A percentile compares a stretch with the other conserved stretches of the same genome.
These are phyloP conservation scores for Avena sativa DNA, from an alignment of 176 grass and related monocot genomes.

Conservation along the genomic window DNA sequence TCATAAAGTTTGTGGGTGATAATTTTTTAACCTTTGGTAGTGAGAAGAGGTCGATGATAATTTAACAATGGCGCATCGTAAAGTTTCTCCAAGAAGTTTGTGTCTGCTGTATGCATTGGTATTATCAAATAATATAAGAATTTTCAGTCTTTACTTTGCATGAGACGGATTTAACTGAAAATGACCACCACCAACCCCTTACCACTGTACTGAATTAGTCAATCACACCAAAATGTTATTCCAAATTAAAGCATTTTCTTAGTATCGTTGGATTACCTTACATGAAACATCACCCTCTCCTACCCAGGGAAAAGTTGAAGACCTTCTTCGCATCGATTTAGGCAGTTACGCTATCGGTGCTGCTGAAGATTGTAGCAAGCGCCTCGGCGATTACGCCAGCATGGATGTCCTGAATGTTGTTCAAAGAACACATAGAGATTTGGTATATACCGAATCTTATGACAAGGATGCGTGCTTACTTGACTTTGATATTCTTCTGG, in stretches of 20 bases:
- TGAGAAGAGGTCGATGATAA: not conserved
- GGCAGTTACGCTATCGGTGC: constrained; percentile 54
- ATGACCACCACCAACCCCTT: not conserved
- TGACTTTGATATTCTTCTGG: constrained; percentile 68
- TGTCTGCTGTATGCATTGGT: not conserved
- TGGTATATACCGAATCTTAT: constrained; percentile 61
- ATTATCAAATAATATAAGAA: not conserved
- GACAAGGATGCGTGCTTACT: constrained; percentile 72
- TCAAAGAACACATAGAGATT: constrained; percentile 61
- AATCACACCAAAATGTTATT: not conserved
- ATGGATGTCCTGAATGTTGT: constrained; percentile 74
- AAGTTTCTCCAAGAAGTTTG: constrained; percentile 1
- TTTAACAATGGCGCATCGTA: not conserved
- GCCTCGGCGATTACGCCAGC: constrained; percentile 65
- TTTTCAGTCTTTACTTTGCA: not conserved
- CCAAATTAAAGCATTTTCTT: constrained; percentile 6
- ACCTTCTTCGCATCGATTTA: constrained; percentile 68
- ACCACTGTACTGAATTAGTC: not conserved
- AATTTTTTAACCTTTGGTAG: not conserved
- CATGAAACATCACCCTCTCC: no score
- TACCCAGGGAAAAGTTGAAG: constrained; percentile 79
- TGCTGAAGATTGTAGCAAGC: constrained; percentile 76
- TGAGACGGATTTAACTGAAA: not conserved
- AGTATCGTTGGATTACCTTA: no score
- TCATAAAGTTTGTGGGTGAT: no score